Conservation (phyloP, 176 grass and related monocot species). For the Musa troglodytarum region DNA sequence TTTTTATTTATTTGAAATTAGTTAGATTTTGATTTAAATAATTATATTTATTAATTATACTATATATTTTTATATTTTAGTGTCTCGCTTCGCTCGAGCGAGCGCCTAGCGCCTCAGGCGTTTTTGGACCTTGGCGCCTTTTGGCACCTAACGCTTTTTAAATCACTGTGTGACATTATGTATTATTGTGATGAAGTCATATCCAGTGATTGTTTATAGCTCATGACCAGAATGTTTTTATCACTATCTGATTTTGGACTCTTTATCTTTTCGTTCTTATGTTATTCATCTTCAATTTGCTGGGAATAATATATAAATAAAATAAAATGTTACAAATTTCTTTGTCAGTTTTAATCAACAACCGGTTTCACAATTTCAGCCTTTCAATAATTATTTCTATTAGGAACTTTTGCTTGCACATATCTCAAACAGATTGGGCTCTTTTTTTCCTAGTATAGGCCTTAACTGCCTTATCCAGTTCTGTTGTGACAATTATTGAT, state of each 20-base stretch:
- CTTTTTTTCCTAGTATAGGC: neutral
- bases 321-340: neutral
- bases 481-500: no score
- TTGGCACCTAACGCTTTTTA: no score
- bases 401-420: neutral
- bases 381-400: neutral
- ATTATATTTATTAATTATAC: no score
- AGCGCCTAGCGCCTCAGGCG: no score
- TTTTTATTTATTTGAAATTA: no score
- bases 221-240: neutral
- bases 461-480: no score
- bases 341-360: neutral
- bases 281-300: neutral
- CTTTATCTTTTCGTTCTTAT: neutral
- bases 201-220: neutral
- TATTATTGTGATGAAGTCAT: no score
- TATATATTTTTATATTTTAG: no score
- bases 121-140: no score
- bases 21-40: no score
- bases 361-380: neutral
- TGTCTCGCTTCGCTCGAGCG: no score
- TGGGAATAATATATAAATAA: neutral
- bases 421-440: neutral
- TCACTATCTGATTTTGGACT: neutral
- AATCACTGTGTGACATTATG: no score